These are phyloP conservation scores for Drechslerella coelobrocha DNA, from an alignment of 2,329 filamentous ascomycete species.

Conservation along the genomic window DNA sequence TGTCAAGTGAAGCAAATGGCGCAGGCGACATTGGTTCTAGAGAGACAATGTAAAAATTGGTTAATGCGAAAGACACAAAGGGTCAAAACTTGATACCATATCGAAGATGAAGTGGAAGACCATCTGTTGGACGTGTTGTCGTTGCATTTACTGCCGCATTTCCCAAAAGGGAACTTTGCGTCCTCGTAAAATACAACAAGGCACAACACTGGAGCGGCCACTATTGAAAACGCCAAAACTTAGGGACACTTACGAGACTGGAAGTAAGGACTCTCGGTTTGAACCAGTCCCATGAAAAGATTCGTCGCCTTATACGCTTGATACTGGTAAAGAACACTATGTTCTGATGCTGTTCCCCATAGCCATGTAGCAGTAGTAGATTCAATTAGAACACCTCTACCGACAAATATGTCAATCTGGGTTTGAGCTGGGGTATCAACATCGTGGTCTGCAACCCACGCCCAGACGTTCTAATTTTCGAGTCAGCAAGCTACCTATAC, in stretches of 20 bases:
- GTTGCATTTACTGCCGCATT: too few species aligned
- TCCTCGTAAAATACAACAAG: too few species aligned
- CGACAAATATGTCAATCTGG: slow-evolving; percentile 57
- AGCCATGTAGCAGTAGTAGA: slow-evolving; percentile 56
- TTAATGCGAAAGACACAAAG: slow-evolving; percentile 27
- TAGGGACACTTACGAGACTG: slow-evolving; percentile 55
- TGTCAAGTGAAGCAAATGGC: slow-evolving; percentile 54
- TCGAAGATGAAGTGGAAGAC: too few species aligned
- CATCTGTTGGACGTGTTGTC: too few species aligned
- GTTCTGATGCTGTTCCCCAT: slow-evolving; percentile 63
- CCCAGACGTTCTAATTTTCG: slow-evolving; percentile 60
- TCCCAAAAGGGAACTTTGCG: too few species aligned
- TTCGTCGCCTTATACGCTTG: slow-evolving; percentile 61
- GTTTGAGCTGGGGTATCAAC: slow-evolving; percentile 56
- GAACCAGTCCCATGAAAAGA: slow-evolving; percentile 62
- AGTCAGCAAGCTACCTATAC: not conserved
- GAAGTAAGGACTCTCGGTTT: slow-evolving; percentile 64
- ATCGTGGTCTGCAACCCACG: slow-evolving; percentile 61
- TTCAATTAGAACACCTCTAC: slow-evolving; percentile 58
- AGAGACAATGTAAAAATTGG: slow-evolving; percentile 59
- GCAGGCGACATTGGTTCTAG: slow-evolving; percentile 56
- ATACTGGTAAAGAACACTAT: slow-evolving; percentile 64
- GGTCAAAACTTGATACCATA: slow-evolving; percentile 48
- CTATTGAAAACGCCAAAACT: not conserved
- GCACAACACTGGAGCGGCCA: too few species aligned